Evolutionary conservation across 2,329 filamentous ascomycete genomes (phyloP).

Genomic region (Xylariaceae sp.): DNA sequence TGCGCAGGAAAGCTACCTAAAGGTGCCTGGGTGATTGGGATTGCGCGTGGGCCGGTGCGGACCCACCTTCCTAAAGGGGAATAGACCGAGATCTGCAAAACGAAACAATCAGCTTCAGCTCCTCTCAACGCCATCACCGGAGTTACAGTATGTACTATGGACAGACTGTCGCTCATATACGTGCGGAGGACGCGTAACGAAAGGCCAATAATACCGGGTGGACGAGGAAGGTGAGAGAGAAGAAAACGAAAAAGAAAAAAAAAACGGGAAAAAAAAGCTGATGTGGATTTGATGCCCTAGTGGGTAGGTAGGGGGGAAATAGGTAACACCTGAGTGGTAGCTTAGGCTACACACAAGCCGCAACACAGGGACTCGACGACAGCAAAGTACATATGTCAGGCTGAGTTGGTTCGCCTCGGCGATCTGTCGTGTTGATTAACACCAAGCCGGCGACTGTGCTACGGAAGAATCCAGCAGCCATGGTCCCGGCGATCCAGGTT

Average conservation of each 20-base stretch:
- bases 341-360: slow-evolving; percentile 7
- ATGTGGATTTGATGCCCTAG: neutral
- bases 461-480: slow-evolving; percentile 2
- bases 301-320: neutral
- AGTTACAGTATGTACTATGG: neutral
- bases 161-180: neutral
- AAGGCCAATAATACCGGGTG: neutral
- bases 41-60: neutral
- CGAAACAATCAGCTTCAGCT: slow-evolving; percentile 19
- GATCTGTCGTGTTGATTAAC: slow-evolving; percentile 7
- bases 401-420: neutral
- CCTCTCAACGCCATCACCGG: slow-evolving; percentile 2
- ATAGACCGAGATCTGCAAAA: slow-evolving; percentile 24
- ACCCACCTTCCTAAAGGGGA: slow-evolving; percentile 22
- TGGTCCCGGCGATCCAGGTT: slow-evolving; percentile 8
- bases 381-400: slow-evolving; percentile 10
- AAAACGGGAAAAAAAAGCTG: neutral
- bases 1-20: no score
- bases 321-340: slow-evolving; percentile 1
- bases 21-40: neutral
- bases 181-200: neutral
- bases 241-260: neutral
- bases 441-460: slow-evolving; percentile 5
- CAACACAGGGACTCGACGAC: neutral
- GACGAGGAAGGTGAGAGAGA: neutral